phyloP scores from a whole-genome alignment of 2,329 filamentous ascomycete genomes.

The Helicocarpus griseus region DNA sequence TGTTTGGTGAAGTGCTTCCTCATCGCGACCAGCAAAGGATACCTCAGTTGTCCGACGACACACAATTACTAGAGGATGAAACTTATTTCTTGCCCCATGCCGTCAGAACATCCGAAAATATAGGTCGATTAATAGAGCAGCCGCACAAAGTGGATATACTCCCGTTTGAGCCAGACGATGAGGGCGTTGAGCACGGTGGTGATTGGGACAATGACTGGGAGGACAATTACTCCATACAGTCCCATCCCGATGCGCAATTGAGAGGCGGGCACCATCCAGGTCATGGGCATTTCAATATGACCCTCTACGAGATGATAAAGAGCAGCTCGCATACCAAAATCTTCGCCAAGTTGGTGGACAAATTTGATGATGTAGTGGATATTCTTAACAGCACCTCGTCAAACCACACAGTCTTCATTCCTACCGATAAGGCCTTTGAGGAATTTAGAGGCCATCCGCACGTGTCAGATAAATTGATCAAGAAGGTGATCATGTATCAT shows the following conservation, averaged over 20 bases:
- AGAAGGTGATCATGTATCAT: constrained; percentile 65
- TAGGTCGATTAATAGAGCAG: neutral
- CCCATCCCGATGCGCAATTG: neutral
- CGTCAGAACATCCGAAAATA: neutral
- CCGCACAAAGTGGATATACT: neutral
- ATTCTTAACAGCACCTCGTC: constrained; percentile 62
- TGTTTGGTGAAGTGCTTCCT: constrained; percentile 6
- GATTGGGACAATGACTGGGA: constrained; percentile 5
- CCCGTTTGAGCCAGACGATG: neutral
- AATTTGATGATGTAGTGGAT: constrained; percentile 61
- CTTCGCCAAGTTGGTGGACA: constrained; percentile 64
- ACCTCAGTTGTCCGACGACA: neutral
- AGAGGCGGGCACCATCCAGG: constrained; percentile 14
- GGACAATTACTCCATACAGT: neutral
- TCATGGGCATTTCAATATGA: constrained; percentile 50
- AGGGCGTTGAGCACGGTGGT: neutral
- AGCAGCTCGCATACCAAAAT: constrained; percentile 66
- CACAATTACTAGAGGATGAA: neutral
- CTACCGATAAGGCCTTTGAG: constrained; percentile 66
- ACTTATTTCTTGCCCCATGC: neutral
- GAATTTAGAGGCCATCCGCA: constrained; percentile 49
- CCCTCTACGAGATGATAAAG: constrained; percentile 72
- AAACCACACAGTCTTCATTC: constrained; percentile 76
- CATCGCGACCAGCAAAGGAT: neutral
- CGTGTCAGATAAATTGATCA: constrained; percentile 60